phyloP scores from a whole-genome alignment of 129 eudicot species.

The Pseudognaphalium luteoalbum region DNA sequence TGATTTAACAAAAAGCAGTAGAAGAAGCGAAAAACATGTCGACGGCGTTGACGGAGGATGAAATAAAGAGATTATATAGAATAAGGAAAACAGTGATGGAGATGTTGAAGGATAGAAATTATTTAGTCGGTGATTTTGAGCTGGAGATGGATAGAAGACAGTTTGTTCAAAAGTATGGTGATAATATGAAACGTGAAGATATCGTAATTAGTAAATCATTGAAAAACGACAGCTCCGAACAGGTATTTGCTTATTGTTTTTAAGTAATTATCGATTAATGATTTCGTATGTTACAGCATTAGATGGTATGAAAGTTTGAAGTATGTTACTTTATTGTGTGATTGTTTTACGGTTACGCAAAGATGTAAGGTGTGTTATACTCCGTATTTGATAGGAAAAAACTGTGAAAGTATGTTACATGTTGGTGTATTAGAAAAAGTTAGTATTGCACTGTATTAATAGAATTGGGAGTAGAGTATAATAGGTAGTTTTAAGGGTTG shows the following conservation, averaged over 20 bases:
- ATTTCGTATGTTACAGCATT: background rate
- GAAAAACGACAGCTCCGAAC: slow-evolving; percentile 58
- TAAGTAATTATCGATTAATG: background rate
- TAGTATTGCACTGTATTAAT: background rate
- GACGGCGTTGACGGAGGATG: slow-evolving; percentile 65
- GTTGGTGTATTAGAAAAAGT: background rate
- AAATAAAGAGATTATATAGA: slow-evolving; percentile 58
- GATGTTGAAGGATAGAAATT: slow-evolving; percentile 76
- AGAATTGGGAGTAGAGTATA: background rate
- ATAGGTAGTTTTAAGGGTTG: slow-evolving; percentile 4
- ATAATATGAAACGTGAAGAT: slow-evolving; percentile 82
- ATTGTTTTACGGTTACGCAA: background rate
- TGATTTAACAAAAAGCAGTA: slow-evolving; percentile 3
- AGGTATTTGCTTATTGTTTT: slow-evolving; percentile 39
- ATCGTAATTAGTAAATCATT: slow-evolving; percentile 55
- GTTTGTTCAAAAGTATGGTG: slow-evolving; percentile 72
- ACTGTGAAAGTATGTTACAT: background rate
- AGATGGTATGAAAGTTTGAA: no score
- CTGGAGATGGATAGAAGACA: slow-evolving; percentile 63
- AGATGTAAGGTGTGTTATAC: background rate
- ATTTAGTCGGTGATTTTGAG: slow-evolving; percentile 69
- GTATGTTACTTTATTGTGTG: background rate
- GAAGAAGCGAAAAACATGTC: slow-evolving; percentile 24
- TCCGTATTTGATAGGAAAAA: background rate
- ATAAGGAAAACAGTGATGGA: slow-evolving; percentile 77